Evolutionary conservation across 2,329 filamentous ascomycete genomes (phyloP).

Genomic region (Ceratocystis albifundus): DNA sequence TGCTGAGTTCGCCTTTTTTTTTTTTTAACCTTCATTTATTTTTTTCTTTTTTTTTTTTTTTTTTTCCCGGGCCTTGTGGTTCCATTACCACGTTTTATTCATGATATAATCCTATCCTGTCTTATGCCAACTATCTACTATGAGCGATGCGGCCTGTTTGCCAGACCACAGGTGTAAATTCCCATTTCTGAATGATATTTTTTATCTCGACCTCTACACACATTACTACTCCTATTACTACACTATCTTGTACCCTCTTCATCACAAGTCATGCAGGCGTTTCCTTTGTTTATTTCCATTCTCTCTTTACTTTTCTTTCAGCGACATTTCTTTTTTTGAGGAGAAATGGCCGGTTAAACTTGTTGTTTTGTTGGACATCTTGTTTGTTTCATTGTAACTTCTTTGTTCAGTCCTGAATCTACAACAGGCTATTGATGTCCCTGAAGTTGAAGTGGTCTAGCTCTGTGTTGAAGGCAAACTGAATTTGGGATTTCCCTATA

Average conservation of each 20-base stretch:
- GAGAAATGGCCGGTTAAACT: neutral
- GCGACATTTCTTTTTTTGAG: neutral
- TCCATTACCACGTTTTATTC: constrained; percentile 10
- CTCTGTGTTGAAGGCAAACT: neutral
- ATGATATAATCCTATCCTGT: constrained; percentile 1
- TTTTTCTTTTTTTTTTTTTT: constrained; percentile 9
- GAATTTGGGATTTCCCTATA: neutral
- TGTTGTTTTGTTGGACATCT: neutral
- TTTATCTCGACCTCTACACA: neutral
- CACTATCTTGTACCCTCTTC: neutral
- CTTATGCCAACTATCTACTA: constrained; percentile 3
- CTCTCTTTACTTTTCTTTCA: neutral
- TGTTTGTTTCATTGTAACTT: neutral
- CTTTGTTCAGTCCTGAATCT: neutral
- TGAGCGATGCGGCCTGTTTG: neutral
- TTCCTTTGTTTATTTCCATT: neutral
- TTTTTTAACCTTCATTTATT: neutral
- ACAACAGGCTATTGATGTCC: neutral
- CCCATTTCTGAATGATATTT: neutral
- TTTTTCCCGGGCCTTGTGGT: neutral
- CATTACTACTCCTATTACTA: no score
- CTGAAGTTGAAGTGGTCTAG: neutral
- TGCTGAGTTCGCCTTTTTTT: neutral
- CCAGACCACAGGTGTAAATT: neutral
- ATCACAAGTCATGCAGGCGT: neutral